A percentile compares a stretch with the other conserved stretches of the same genome.
These are phyloP conservation scores for Colletotrichum chlorophyti DNA, from an alignment of 2,329 filamentous ascomycete species.

Conservation along the genomic window DNA sequence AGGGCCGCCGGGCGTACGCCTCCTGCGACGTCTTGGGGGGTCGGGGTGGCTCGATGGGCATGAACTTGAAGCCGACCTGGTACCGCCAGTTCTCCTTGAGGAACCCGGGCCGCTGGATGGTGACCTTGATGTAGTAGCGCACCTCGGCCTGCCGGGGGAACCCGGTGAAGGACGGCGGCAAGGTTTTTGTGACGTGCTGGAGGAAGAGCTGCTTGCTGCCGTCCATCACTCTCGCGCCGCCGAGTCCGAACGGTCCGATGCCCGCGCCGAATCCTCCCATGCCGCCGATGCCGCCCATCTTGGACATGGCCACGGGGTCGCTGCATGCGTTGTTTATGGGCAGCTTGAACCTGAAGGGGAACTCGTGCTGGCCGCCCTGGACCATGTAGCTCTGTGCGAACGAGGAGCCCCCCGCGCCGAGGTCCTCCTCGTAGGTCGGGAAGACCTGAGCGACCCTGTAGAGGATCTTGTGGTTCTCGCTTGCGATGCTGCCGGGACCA, in stretches of 20 bases:
- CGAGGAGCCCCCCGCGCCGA: slow-evolving; percentile 47
- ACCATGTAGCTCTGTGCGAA: slow-evolving; percentile 60
- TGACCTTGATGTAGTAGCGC: slow-evolving; percentile 94
- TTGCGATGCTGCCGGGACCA: slow-evolving; percentile 50
- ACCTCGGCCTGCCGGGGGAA: slow-evolving; percentile 90
- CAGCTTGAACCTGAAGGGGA: slow-evolving; percentile 80
- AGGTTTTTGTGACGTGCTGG: slow-evolving; percentile 79
- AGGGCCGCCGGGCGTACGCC: slow-evolving; percentile 80
- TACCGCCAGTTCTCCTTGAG: slow-evolving; percentile 89
- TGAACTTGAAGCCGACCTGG: slow-evolving; percentile 77
- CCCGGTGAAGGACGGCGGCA: slow-evolving; percentile 88
- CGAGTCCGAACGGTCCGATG: slow-evolving; percentile 54
- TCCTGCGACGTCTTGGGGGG: slow-evolving; percentile 73
- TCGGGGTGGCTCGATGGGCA: slow-evolving; percentile 90
- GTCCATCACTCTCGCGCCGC: slow-evolving; percentile 66
- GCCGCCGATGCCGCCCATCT: slow-evolving; percentile 59
- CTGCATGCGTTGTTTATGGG: slow-evolving; percentile 78
- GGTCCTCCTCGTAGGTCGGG: slow-evolving; percentile 59
- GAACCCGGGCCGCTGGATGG: slow-evolving; percentile 84
- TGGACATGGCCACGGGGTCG: slow-evolving; percentile 58
- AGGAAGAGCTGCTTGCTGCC: slow-evolving; percentile 68
- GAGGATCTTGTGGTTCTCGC: slow-evolving; percentile 74
- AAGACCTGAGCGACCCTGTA: slow-evolving; percentile 79
- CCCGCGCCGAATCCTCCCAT: slow-evolving; percentile 57
- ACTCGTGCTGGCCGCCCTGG: slow-evolving; percentile 74